Base-by-base conservation (phyloP, 2,329 filamentous ascomycete genomes). In the Trichophaea hybrida region DNA sequence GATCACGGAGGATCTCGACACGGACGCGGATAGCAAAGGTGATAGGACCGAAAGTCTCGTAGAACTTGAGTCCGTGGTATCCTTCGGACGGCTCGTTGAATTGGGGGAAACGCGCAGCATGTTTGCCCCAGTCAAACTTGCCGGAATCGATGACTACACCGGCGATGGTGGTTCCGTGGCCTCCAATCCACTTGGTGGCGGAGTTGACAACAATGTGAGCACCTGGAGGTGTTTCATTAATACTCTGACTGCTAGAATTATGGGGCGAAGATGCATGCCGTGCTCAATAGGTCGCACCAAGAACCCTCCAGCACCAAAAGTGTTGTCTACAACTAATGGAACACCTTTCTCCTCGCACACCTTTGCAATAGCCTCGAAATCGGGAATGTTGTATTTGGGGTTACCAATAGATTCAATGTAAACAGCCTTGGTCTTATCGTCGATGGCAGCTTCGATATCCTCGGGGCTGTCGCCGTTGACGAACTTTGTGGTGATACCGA, bases 331-430 rank as follows among this genome's bases (percentile, higher is more conserved):
- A 79, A 86, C 66, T 10, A 81, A 71, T 5, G 80, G 80, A 51
- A 82, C 71, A 60, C 80, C 78, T 58, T 80, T 77, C 24, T 81
- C 78, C 68, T 86, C 88, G 13, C 88, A 88, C 55, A 88, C 78
- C 72, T 87, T 86, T 58, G 82, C 84, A 72, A 96, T 91, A 55
- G 83, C 85, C 75, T 90, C 87, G 58, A 96, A 84, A 70, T 96
- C 89, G 2, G 90, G 90, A 17, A 96, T 80, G 72, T 95, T 96
- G 76, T 94, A 96, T 67, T 83, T 82, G 38, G 91, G 90, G 75
- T 97, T 97, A 35, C 90, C 90, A 68, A 95, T 95, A 68, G 83
- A 88, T 78, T 97, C 90, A 49, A 95, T 75, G 71, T 90, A 96
- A 50, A 96, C 79, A 32, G 88, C 88, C 78, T 95, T 96, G 65